A percentile compares a stretch with the other conserved stretches of the same genome.
phyloP scores from a whole-genome alignment of 768 basidiomycete genomes.

The Mycena alexandri region DNA sequence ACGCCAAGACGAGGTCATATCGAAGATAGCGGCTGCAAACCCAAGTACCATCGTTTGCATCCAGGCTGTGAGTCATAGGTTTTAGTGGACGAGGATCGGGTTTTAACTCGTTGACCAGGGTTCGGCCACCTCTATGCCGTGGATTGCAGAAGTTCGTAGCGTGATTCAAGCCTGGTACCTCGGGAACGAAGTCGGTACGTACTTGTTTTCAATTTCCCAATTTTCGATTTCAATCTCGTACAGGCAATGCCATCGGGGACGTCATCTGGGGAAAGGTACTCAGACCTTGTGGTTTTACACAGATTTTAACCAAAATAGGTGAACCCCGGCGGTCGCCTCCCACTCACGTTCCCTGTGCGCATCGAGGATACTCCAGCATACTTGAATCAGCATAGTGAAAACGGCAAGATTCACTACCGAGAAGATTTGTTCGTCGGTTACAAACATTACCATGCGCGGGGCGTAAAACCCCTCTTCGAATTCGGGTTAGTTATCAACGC shows the following conservation, averaged over 20 bases:
- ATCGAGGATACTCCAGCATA: conserved; percentile 75
- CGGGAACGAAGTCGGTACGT: conserved; percentile 64
- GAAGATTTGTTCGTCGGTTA: conserved; percentile 80
- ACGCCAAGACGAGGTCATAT: conserved; percentile 69
- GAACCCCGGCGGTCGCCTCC: conserved; percentile 72
- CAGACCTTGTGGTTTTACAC: background rate
- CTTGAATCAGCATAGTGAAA: conserved; percentile 68
- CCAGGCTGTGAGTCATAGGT: conserved; percentile 62
- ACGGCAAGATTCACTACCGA: conserved; percentile 62
- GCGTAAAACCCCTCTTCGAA: conserved; percentile 70
- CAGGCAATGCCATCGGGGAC: conserved; percentile 73
- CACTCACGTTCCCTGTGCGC: conserved; percentile 70
- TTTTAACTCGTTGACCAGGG: conserved; percentile 54
- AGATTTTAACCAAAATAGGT: conserved; percentile 42
- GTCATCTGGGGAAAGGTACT: conserved; percentile 63
- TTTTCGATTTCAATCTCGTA: background rate
- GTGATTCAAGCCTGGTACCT: conserved; percentile 76
- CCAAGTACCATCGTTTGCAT: conserved; percentile 69
- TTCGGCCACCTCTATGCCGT: conserved; percentile 82
- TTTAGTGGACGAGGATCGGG: background rate
- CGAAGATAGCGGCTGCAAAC: conserved; percentile 65
- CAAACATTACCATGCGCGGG: conserved; percentile 71
- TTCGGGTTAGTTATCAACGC: conserved; percentile 64
- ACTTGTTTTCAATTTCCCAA: background rate
- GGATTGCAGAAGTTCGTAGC: conserved; percentile 67